Base-by-base conservation (phyloP, 176 grass and related monocot genomes). In the Aegilops tauschii region DNA sequence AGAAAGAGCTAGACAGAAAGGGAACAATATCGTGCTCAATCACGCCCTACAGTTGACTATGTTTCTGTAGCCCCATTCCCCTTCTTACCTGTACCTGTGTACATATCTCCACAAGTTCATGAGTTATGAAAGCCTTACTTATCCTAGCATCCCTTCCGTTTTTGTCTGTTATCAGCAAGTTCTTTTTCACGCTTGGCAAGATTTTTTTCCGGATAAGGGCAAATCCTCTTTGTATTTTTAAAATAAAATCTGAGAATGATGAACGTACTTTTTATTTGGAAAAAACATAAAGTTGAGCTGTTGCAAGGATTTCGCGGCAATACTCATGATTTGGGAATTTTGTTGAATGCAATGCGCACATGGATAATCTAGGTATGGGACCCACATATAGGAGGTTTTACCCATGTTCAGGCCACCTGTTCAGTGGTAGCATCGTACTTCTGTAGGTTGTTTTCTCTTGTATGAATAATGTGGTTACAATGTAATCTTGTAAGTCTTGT, bases 31-130 rank as follows among this genome's bases (percentile, higher is more conserved):
- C 54, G 10, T 49, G 65, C 58, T 25, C 78, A 86, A 37, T 84
- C 89, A 62, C 74, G 12, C 45, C 11, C 45, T 13, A 12, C 45
- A 47, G 45, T 47, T 47, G 45, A 4, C 45, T 47, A 47, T 47
- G 45, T 12, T 47, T 47, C 12, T 47, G 12, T 47, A 47, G 45
- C 45, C 45, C 45, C 3, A 47, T 47, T 13, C 45, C 45, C 1
- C 45, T 92, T 98, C 82, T 86, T 95, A 62, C 96, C 90, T 9
- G 92, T 79, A 54, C 96, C 93, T 6, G 35, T 95, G 52, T 92
- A 98, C 66, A 30, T 81, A 17, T 35, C 85, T 56, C 44, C 88
- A 69, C 92, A 90, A 58, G 61, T 45, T 90, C 79, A 69, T 87
- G 87, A 98, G 64, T 76, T 42, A 28, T 76, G 80, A 75, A 78